Conservation (phyloP, 78 protist genomes). For the Monosiga brevicollis region DNA sequence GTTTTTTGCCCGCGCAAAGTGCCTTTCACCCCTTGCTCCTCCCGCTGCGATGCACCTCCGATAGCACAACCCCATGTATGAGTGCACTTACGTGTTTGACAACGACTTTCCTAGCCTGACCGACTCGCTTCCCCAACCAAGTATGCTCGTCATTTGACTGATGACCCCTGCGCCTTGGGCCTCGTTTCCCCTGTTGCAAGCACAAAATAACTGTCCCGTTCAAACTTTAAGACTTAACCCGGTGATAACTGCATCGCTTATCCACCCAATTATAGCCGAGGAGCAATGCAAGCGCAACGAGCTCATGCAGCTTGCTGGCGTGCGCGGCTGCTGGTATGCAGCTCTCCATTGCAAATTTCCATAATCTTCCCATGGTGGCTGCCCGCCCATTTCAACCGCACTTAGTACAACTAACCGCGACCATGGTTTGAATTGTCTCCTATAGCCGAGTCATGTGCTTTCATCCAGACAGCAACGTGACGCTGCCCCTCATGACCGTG, state of each 20-base stretch:
- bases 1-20: background rate
- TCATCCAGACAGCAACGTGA: background rate
- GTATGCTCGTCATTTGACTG: too few species aligned
- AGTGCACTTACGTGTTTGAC: background rate
- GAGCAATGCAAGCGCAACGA: background rate
- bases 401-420: too few species aligned
- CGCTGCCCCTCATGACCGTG: background rate
- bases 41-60: background rate
- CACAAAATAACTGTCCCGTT: too few species aligned
- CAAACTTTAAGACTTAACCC: too few species aligned
- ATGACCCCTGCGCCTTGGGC: too few species aligned
- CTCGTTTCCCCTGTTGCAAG: too few species aligned
- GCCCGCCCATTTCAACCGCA: too few species aligned
- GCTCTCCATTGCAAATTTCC: too few species aligned
- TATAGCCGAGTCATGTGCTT: background rate
- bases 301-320: background rate
- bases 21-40: background rate
- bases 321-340: background rate
- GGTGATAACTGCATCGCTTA: too few species aligned
- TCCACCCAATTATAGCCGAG: too few species aligned
- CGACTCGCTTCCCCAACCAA: background rate
- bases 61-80: background rate
- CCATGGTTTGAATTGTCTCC: too few species aligned
- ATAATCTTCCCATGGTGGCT: too few species aligned
- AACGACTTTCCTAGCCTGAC: background rate